These are phyloP conservation scores for Allodekkera sacchari DNA, from an alignment of 805 yeast genomes.

Conservation along the genomic window DNA sequence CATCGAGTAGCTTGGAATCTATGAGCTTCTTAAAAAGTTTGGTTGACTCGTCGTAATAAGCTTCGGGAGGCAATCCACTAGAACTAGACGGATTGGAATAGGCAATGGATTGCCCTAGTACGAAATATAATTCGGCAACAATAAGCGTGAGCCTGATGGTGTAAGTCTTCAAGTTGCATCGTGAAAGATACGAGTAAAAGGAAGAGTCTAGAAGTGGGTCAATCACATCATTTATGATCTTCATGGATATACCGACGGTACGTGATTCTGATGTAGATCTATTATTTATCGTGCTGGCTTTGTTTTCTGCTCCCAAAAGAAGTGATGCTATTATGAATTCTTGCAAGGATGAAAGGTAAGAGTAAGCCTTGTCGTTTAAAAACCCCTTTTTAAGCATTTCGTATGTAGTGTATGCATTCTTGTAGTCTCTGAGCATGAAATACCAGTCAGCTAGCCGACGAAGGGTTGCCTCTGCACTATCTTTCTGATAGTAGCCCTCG, in stretches of 20 bases:
- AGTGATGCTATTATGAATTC: conserved; percentile 78
- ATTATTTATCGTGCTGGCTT: conserved; percentile 32
- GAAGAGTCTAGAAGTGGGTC: conserved; percentile 64
- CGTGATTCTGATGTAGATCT: conserved; percentile 15
- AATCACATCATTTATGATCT: conserved; percentile 44
- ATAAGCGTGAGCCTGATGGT: conserved; percentile 61
- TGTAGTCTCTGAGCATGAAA: conserved; percentile 83
- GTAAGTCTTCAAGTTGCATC: conserved; percentile 61
- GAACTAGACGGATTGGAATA: not conserved
- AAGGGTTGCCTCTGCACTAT: conserved; percentile 62
- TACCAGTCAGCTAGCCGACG: conserved; percentile 90
- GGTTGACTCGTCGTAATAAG: conserved; percentile 38
- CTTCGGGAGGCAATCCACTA: conserved; percentile 18
- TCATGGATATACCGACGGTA: conserved; percentile 30
- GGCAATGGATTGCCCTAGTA: conserved; percentile 28
- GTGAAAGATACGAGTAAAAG: conserved; percentile 63
- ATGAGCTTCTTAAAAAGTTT: conserved; percentile 35
- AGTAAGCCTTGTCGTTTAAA: conserved; percentile 71
- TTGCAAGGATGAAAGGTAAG: conserved; percentile 72
- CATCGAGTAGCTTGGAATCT: conserved; percentile 37
- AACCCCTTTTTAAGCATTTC: conserved; percentile 77
- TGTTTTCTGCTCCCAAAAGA: conserved; percentile 47
- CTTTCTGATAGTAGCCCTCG: conserved; percentile 52
- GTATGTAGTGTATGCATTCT: conserved; percentile 73
- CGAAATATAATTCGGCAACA: conserved; percentile 59